Base-by-base conservation (phyloP, 306 rosid species). In the Vigna reflexopilosa region DNA sequence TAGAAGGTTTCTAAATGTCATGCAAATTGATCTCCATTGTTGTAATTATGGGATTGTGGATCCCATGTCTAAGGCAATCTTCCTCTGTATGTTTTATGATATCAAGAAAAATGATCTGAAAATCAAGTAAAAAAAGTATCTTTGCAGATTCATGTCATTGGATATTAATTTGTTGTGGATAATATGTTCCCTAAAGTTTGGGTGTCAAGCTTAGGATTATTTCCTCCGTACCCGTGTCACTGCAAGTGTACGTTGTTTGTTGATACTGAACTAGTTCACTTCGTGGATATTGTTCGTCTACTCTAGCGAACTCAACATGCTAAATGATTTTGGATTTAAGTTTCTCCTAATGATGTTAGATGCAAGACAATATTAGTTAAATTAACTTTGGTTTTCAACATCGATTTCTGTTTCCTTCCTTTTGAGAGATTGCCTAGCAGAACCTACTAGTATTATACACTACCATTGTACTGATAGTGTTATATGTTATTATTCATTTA, bases 31-130 rank as follows among this genome's bases (percentile, higher is more conserved):
- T 65, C 70, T 64, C 47, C 50, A 14, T 76, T 76, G 50, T 65
- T 32, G 32, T 40, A 64, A 38, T 62, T 63, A 40, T 62, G 72
- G 72, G 63, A 49, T 34, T 63, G 38, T 49, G 51, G 40, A 49
- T 62, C 72, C 72, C 63, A 34, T 63, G 56, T 50, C 55, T 45
- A 42, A 75, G 56, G 69, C 52, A 63, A 61, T 75, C 72, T 34
- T 64, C 80, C 59, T 63, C 81, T 40, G 30, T 22, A 13, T 51
- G 38, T n/a, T 66, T 65, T 54, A 38, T 77, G 47, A 54, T 77
- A 28, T 67, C 32, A 55, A 38, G 55, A 16, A 13, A 52, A 64
- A 16, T 54, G 5, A 44, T 67, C 36, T 67, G 47, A 22, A 24
- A 61, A 61, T 77, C 75, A 67, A 67, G 45, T 26, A 5, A 32